Conservation (phyloP, 1,139 yeast genomes). For the Yamadazyma pseudoaaseri region DNA sequence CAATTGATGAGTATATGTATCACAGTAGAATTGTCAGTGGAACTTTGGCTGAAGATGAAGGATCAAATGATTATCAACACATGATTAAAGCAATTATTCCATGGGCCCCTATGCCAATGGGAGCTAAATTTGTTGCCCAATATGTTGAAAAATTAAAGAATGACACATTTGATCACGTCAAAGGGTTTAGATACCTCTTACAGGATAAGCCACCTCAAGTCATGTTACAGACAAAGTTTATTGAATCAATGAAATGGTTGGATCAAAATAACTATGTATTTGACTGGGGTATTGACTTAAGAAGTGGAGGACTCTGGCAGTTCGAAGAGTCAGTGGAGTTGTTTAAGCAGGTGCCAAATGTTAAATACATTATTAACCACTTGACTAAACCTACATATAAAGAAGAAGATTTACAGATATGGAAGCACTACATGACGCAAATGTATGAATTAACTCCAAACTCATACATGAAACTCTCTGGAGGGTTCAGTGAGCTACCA, state of each 20-base stretch:
- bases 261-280: slow-evolving; percentile 24
- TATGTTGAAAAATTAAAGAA: slow-evolving; percentile 11
- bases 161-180: slow-evolving; percentile 11
- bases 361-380: slow-evolving; percentile 36
- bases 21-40: slow-evolving; percentile 11
- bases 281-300: slow-evolving; percentile 41
- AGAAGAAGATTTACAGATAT: slow-evolving; percentile 13
- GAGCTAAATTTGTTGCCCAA: slow-evolving; percentile 9
- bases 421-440: slow-evolving; percentile 20
- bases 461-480: slow-evolving; percentile 38
- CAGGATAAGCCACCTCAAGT: slow-evolving; percentile 38
- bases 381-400: slow-evolving; percentile 35
- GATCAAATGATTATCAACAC: slow-evolving; percentile 11
- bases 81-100: slow-evolving; percentile 16
- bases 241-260: slow-evolving; percentile 30
- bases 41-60: slow-evolving; percentile 10
- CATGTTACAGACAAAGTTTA: slow-evolving; percentile 23
- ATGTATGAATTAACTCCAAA: slow-evolving; percentile 20
- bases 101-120: slow-evolving; percentile 19
- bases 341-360: slow-evolving; percentile 20
- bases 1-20: slow-evolving; percentile 16
- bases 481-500: slow-evolving; percentile 39
- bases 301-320: slow-evolving; percentile 37
- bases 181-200: slow-evolving; percentile 39
- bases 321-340: slow-evolving; percentile 26